A percentile compares a stretch with the other conserved stretches of the same genome.
Conservation (phyloP, 331 rosid species). For the Telfairia occidentalis region DNA sequence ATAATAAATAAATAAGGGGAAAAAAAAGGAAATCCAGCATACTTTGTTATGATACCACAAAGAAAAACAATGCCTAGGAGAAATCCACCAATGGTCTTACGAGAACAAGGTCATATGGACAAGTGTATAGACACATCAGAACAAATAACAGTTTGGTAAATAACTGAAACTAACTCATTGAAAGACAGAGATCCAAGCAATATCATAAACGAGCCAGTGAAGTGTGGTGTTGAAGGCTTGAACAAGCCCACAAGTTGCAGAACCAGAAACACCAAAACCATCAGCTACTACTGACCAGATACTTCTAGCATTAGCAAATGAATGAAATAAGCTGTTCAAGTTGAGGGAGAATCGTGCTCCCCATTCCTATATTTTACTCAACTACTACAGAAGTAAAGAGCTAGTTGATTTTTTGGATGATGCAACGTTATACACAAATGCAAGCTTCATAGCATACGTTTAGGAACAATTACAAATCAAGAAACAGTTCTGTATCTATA, state of each 20-base stretch:
- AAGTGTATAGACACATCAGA: neutral
- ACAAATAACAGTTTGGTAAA: neutral
- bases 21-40: neutral
- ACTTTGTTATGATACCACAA: neutral
- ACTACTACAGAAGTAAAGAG: neutral
- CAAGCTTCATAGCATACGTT: neutral
- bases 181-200: neutral
- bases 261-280: neutral
- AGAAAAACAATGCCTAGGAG: neutral
- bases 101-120: neutral
- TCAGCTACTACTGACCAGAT: neutral
- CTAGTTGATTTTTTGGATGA: neutral
- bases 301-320: neutral
- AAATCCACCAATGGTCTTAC: neutral
- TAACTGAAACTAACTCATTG: neutral
- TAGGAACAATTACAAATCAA: neutral
- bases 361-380: neutral
- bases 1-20: too few species aligned
- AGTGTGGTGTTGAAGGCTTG: neutral
- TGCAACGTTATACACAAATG: neutral
- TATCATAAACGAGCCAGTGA: slow-evolving; percentile 1
- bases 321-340: neutral
- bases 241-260: neutral
- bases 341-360: neutral
- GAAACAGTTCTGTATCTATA: neutral